Conservation (phyloP, 106 monocot species). For the Acorus calamus region DNA sequence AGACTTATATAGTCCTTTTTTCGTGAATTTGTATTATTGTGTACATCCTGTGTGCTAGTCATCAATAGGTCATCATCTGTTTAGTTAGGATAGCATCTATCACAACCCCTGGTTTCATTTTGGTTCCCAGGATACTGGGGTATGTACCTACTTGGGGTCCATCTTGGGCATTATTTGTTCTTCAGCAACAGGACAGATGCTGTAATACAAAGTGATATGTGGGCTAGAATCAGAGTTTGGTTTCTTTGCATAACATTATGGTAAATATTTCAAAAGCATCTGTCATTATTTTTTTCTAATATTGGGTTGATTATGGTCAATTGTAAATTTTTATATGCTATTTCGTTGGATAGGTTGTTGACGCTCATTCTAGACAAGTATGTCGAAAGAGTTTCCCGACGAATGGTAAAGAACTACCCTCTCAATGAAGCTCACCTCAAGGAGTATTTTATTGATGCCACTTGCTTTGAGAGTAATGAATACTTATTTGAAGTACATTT, state of each 20-base stretch:
- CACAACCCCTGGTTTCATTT: no score
- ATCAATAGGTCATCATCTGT: no score
- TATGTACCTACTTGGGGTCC: conserved; percentile 77
- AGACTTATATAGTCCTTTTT: no score
- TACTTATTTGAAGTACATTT: no score
- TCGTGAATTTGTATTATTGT: no score
- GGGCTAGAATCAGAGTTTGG: conserved; percentile 44
- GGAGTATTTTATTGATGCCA: no score
- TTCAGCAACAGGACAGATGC: conserved; percentile 22
- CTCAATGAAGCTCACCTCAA: background rate
- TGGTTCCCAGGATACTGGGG: conserved; percentile 82
- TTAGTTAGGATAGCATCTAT: no score
- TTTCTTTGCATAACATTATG: conserved; percentile 51
- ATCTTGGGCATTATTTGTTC: conserved; percentile 62
- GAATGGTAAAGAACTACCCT: conserved; percentile 45
- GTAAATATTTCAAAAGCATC: conserved; percentile 20
- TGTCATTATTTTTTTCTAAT: background rate
- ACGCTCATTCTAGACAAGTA: conserved; percentile 59
- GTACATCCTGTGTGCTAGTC: no score
- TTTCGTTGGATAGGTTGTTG: conserved; percentile 34
- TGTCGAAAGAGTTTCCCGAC: conserved; percentile 85
- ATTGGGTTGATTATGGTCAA: background rate
- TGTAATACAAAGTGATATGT: conserved; percentile 8
- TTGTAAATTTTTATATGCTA: no score
- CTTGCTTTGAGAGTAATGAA: no score